Base-by-base conservation (phyloP, 1,139 yeast species). In the Trichomonascaceae sp. region DNA sequence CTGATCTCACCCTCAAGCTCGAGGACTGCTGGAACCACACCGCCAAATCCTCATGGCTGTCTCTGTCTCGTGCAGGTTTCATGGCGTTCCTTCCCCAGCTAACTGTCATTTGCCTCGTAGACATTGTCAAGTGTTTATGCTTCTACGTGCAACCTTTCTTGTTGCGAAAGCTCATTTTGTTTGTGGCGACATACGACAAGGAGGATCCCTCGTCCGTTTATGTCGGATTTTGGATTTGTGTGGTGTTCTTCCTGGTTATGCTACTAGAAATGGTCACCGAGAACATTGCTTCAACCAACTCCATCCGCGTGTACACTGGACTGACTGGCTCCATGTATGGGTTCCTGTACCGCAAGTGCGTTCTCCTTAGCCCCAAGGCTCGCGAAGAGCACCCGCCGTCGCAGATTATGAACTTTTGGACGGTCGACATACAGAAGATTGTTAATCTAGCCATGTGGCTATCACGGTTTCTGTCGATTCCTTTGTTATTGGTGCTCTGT, bases 81-180 rank as follows among this genome's bases (percentile, higher is more conserved):
- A 89, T 28, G 13, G 18, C 14, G 33, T 26, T 9, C 52, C 55
- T 1, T 69, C 72, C 16, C 71, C 81, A 48, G 31, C 72, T 1
- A 41, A 75, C 29, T 89, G 36, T 5, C 28, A 30, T 11, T 25
- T 5, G 26, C 27, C 16, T 31, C 30, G n/a, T 34, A 32, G 36
- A 23, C 29, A 5, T 69, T 13, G 43, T 67, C 23, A 89, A 79
- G 52, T 95, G 84, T 61, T 46, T 67, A 22, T 62, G 81, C 42
- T 40, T 36, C 8, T 81, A 81, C 49, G 64, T 72, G n/a, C 95
- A 85, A 56, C 96, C 96, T 4, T 92, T 80, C 50, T 61, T 87
- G 39, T 64, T 87, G 42, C 71, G 75, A 45, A 57, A 70, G 32
- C 67, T 87, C 51, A 82, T 87, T 45, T 64, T 69, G 38, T 87